These are phyloP conservation scores for Pycnococcus provasolii DNA, from an alignment of 139 green algal species.

Conservation along the genomic window DNA sequence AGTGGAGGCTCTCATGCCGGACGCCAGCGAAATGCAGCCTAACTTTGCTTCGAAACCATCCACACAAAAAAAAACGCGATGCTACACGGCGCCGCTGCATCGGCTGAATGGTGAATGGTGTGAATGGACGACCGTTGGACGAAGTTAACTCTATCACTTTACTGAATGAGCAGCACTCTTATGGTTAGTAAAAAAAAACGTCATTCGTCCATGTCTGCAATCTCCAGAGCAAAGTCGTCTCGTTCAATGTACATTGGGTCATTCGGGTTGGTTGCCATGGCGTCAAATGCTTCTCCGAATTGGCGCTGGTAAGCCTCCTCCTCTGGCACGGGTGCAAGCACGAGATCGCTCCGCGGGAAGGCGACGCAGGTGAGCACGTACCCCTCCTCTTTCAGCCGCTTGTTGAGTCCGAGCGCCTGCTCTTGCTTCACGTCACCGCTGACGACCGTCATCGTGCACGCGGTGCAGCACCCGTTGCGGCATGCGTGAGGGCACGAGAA, in stretches of 20 bases:
- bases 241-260: conserved; percentile 45
- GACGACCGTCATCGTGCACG: conserved; percentile 74
- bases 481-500: conserved; percentile 80
- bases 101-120: too few relatives aligned
- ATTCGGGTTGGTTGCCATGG: conserved; percentile 54
- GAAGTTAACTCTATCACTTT: too few relatives aligned
- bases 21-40: too few relatives aligned
- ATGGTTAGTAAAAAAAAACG: conserved; percentile 1
- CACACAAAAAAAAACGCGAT: too few relatives aligned
- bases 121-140: too few relatives aligned
- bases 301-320: conserved; percentile 89
- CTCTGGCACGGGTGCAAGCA: conserved; percentile 53
- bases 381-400: conserved; percentile 46
- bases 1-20: too few relatives aligned
- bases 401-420: conserved; percentile 49
- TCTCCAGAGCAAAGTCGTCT: conserved; percentile 79
- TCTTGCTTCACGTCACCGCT: conserved; percentile 51
- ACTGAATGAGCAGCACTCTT: not conserved
- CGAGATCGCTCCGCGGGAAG: conserved; percentile 57
- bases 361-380: conserved; percentile 89
- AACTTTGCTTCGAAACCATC: too few relatives aligned
- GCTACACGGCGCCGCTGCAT: too few relatives aligned
- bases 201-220: conserved; percentile 74
- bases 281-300: conserved; percentile 59
- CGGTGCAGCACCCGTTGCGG: conserved; percentile 90